A percentile compares a stretch with the other conserved stretches of the same genome.
These are phyloP conservation scores for Yarrowia sp. DNA, from an alignment of 805 yeast genomes.

Conservation along the genomic window DNA sequence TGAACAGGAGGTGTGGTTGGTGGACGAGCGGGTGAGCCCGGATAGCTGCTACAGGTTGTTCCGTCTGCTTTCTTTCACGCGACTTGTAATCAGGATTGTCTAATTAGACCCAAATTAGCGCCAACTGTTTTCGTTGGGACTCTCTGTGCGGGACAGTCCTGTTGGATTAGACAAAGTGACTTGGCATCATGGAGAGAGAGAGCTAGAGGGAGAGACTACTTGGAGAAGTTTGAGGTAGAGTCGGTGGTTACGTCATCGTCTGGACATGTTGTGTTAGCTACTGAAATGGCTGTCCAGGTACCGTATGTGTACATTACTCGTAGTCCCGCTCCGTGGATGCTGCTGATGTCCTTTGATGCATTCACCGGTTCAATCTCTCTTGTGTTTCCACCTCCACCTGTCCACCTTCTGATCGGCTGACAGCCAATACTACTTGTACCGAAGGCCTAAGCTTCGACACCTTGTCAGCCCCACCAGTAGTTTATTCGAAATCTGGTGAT, in stretches of 20 bases:
- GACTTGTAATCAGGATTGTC: not conserved
- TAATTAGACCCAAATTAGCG: constrained; percentile 20
- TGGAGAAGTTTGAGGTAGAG: too few relatives aligned
- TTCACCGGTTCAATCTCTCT: too few relatives aligned
- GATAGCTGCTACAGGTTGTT: too few relatives aligned
- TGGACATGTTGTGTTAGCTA: too few relatives aligned
- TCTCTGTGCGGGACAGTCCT: not conserved
- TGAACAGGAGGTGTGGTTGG: too few relatives aligned
- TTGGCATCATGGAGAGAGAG: not conserved
- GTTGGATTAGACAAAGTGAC: constrained; percentile 6
- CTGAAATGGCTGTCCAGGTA: too few relatives aligned
- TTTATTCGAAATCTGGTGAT: constrained; percentile 4
- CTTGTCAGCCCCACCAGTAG: constrained; percentile 28
- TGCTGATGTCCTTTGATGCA: too few relatives aligned
- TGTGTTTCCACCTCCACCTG: constrained; percentile 4
- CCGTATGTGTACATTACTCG: too few relatives aligned
- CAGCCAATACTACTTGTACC: constrained; percentile 18
- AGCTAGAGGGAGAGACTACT: too few relatives aligned
- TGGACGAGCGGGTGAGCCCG: too few relatives aligned
- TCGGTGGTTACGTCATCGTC: too few relatives aligned
- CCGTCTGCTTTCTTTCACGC: not conserved
- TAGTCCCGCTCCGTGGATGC: too few relatives aligned
- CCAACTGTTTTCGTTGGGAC: constrained; percentile 27
- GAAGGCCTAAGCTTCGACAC: constrained; percentile 12
- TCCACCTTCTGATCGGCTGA: constrained; percentile 3